Conservation (phyloP, 129 eudicot species). For the sunflower (Helianthus annuus) region HanXRQr2.0-SUNRISE NC_035444.2:17895097-17895596, state of each 20-base stretch:
- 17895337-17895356: neutral
- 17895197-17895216: constrained; percentile 94
- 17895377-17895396: constrained; percentile 6
- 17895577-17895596: constrained; percentile 1
- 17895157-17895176: constrained; percentile 80
- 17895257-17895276: constrained; percentile 3
- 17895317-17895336: neutral
- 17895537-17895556: constrained; percentile 58
- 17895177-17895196: constrained; percentile 79
- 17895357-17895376: neutral
- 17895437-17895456: constrained; percentile 90
- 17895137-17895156: constrained; percentile 87
- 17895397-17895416: constrained; percentile 98
- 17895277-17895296: neutral
- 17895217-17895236: constrained; percentile 88
- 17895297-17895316: neutral
- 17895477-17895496: constrained; percentile 97
- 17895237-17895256: constrained; percentile 11
- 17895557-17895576: constrained; percentile 43
- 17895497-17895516: constrained; percentile 98
- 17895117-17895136: constrained; percentile 74
- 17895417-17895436: constrained; percentile 98
- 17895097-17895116: constrained; percentile 83
- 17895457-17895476: constrained; percentile 82
- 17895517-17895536: constrained; percentile 96